Percentiles rank a stretch among this genome's conserved stretches.
phyloP scores from a whole-genome alignment of 1,284 basidiomycete genomes.

The Malassezia vespertilionis region DNA sequence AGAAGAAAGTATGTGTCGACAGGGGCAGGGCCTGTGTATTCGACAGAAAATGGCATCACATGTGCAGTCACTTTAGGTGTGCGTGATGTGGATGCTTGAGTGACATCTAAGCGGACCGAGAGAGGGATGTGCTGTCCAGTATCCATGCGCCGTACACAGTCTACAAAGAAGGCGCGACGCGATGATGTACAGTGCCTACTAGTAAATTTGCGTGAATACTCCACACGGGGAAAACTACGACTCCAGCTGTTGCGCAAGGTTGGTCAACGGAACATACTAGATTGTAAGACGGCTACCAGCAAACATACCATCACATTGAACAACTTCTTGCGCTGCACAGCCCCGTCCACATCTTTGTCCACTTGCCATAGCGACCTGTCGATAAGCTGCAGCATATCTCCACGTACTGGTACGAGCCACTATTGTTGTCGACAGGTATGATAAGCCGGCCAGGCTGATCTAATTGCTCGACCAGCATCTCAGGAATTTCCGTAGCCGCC shows the following conservation, averaged over 20 bases:
- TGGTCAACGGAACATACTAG: constrained; percentile 37
- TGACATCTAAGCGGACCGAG: not conserved
- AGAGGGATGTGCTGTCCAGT: no score
- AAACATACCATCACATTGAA: constrained; percentile 59
- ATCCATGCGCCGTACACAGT: no score
- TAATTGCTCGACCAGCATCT: constrained; percentile 62
- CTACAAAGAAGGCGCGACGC: no score
- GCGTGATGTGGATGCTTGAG: not conserved
- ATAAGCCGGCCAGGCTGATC: constrained; percentile 79
- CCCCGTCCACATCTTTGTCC: constrained; percentile 58
- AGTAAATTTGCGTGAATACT: no score
- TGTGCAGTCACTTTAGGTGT: constrained; percentile 3
- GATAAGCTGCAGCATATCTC: not conserved
- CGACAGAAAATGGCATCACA: constrained; percentile 15
- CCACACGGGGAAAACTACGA: no score
- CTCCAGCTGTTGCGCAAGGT: constrained; percentile 24
- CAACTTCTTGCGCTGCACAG: constrained; percentile 58
- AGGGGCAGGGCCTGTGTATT: constrained; percentile 13
- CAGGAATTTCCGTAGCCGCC: constrained; percentile 56
- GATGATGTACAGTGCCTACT: no score
- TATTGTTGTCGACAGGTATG: constrained; percentile 66
- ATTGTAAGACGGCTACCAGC: not conserved
- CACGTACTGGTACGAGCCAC: constrained; percentile 17
- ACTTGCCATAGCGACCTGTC: constrained; percentile 29
- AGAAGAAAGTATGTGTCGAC: constrained; percentile 13